These are phyloP conservation scores for Alternaria sp. DNA, from an alignment of 2,329 filamentous ascomycete genomes.

Conservation along the genomic window DNA sequence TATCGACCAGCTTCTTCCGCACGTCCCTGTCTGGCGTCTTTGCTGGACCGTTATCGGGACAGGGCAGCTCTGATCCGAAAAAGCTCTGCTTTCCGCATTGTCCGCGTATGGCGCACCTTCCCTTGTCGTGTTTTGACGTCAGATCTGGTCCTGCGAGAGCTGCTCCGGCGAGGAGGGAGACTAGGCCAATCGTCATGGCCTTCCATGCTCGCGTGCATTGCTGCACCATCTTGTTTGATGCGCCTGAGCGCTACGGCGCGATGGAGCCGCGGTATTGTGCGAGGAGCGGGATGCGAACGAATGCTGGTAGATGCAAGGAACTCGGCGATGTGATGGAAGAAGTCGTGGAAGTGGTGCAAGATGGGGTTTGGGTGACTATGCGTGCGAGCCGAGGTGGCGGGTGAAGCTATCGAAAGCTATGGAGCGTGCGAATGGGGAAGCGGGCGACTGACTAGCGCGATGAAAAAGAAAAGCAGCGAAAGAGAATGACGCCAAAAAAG, in stretches of 20 bases:
- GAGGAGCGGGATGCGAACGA: neutral
- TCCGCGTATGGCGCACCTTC: constrained; percentile 87
- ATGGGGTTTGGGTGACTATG: neutral
- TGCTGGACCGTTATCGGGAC: constrained; percentile 87
- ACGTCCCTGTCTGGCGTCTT: constrained; percentile 74
- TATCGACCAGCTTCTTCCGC: constrained; percentile 78
- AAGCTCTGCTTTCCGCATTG: constrained; percentile 91
- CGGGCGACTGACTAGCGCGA: neutral
- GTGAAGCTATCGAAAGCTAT: constrained; percentile 19
- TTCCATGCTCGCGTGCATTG: constrained; percentile 36
- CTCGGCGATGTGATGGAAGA: constrained; percentile 1
- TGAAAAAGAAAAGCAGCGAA: neutral
- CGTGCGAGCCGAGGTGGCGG: constrained; percentile 26
- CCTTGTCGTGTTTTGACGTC: constrained; percentile 75
- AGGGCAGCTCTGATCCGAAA: constrained; percentile 89
- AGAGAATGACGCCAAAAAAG: neutral
- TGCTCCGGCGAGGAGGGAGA: constrained; percentile 41
- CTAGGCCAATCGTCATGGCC: constrained; percentile 37
- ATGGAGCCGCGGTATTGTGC: neutral
- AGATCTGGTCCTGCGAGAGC: constrained; percentile 45
- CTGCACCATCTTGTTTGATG: constrained; percentile 32
- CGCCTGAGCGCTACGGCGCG: constrained; percentile 25
- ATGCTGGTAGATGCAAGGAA: neutral
- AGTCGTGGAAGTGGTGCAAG: neutral
- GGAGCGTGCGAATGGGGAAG: neutral